Evolutionary conservation across 2,329 filamentous ascomycete species (phyloP).

Genomic region (Emmonsiellopsis sp.): DNA sequence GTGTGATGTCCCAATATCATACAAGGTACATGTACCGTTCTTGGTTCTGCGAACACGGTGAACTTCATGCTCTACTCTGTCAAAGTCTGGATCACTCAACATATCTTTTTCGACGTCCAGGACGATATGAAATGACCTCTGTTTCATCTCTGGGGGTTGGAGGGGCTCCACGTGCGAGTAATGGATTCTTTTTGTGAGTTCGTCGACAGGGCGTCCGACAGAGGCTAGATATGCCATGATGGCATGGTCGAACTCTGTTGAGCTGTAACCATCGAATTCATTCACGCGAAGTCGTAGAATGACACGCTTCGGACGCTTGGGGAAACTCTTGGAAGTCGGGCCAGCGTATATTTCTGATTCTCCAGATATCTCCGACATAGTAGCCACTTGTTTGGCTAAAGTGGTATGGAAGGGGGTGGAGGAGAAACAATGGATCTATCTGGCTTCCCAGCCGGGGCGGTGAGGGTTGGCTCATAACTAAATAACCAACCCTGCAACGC

Average conservation of each 20-base stretch:
- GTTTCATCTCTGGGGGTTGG: too few relatives aligned
- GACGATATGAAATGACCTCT: too few relatives aligned
- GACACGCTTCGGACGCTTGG: neutral
- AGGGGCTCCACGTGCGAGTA: too few relatives aligned
- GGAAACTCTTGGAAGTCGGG: neutral
- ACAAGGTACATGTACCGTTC: constrained; percentile 6
- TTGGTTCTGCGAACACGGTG: constrained; percentile 4
- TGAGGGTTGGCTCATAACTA: too few relatives aligned
- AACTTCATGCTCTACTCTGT: constrained; percentile 5
- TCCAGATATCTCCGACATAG: constrained; percentile 1
- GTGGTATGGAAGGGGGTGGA: too few relatives aligned
- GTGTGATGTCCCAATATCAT: neutral
- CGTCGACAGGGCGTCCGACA: constrained; percentile 3
- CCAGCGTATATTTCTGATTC: neutral
- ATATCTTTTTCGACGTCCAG: constrained; percentile 7
- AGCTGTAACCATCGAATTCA: constrained; percentile 1
- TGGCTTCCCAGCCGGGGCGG: too few relatives aligned
- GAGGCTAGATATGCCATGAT: constrained; percentile 5
- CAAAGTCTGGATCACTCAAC: constrained; percentile 4
- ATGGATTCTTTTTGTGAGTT: too few relatives aligned
- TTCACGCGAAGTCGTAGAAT: constrained; percentile 4
- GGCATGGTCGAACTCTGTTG: constrained; percentile 5
- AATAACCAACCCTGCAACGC: too few relatives aligned
- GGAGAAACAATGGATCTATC: too few relatives aligned
- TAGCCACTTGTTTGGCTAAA: neutral